Evolutionary conservation across 2,329 filamentous ascomycete species (phyloP), one percentile per base, ranked within the genome.

Genomic region (Colletotrichum acutatum): DNA sequence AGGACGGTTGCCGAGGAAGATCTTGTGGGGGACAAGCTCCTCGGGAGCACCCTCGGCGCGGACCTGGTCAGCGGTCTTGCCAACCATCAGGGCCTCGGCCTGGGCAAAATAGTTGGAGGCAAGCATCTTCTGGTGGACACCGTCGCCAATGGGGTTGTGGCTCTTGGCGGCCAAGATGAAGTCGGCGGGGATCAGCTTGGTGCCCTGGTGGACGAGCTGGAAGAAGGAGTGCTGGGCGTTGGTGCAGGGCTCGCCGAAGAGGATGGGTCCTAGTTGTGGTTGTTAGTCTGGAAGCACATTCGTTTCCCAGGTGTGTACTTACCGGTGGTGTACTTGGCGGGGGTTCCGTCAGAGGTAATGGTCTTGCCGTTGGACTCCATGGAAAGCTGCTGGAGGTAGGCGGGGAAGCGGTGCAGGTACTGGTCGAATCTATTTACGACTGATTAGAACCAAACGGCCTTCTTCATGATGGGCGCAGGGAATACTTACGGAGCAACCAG

Each of bases 151-250:
- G 67, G 96, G 95, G 90, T 99, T 99, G 90, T 99, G 97, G 68
- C 95, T 97, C 87, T 98, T 91, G 76, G 95, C 95, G 52, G 97
- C 97, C 78, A 99, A 88, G 86, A 99, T 97, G 88, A 99, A 99
- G 86, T 99, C 97, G 78, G 96, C 93, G 19, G 97, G 97, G 82
- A 99, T 98, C 80, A 99, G 92, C 91, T 98, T 98, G 79, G 97
- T 99, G 80, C 97, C 97, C 86, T 99, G 97, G 89, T 99, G 97
- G 72, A 99, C 92, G 60, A 99, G 93, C 90, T 99, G 97, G 93
- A 97, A 99, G 92, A 99, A 99, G 74, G 97, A 98, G 90, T 99
- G 97, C 88, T 99, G 97, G 57, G 97, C 97, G 83, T 99, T 99
- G 83, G 97, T 99, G 85, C 95, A 97, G 66, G 97, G 97, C 89